A percentile compares a stretch with the other conserved stretches of the same genome.
Evolutionary conservation across 176 grass and related monocot genomes (phyloP).

Genomic region (Lolium rigidum): DNA sequence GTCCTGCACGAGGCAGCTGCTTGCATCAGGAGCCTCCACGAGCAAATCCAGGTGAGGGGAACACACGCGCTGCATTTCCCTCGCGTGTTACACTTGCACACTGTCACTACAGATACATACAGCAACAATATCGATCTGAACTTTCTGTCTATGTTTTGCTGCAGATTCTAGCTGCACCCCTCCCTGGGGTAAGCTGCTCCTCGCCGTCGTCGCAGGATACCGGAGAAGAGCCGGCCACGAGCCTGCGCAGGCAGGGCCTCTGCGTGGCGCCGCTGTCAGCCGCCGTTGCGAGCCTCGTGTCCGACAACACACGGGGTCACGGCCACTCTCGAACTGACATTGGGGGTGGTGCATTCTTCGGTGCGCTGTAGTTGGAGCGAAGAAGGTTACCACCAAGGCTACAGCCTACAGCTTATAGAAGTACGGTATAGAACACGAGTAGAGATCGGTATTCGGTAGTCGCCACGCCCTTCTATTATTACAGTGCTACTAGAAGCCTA

Average conservation of each 20-base stretch:
- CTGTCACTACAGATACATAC: no score
- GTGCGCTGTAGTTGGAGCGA: slow-evolving; percentile 27
- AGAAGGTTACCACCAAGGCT: not conserved
- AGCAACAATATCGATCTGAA: not conserved
- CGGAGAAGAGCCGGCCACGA: slow-evolving; percentile 9
- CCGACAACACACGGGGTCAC: slow-evolving; percentile 19
- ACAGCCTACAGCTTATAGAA: slow-evolving; percentile 18
- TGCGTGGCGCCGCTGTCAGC: slow-evolving; percentile 55
- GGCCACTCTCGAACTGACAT: slow-evolving; percentile 21
- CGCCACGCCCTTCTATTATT: slow-evolving; percentile 10
- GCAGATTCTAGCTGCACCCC: slow-evolving; percentile 53
- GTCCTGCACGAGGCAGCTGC: slow-evolving; percentile 74
- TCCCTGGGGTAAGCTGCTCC: slow-evolving; percentile 25
- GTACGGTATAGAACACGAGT: not conserved
- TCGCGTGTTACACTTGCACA: not conserved
- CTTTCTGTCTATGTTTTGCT: not conserved
- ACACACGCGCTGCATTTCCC: not conserved
- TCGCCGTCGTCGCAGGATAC: slow-evolving; percentile 27
- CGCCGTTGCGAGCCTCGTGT: slow-evolving; percentile 35
- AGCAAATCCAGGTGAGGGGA: slow-evolving; percentile 71
- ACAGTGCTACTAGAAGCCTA: not conserved
- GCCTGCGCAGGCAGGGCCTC: slow-evolving; percentile 54
- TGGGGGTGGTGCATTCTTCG: slow-evolving; percentile 7
- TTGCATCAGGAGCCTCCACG: slow-evolving; percentile 69
- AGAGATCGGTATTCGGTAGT: not conserved